phyloP scores from a whole-genome alignment of 202 grass and related monocot genomes.

The Saccharum hybrid region DNA sequence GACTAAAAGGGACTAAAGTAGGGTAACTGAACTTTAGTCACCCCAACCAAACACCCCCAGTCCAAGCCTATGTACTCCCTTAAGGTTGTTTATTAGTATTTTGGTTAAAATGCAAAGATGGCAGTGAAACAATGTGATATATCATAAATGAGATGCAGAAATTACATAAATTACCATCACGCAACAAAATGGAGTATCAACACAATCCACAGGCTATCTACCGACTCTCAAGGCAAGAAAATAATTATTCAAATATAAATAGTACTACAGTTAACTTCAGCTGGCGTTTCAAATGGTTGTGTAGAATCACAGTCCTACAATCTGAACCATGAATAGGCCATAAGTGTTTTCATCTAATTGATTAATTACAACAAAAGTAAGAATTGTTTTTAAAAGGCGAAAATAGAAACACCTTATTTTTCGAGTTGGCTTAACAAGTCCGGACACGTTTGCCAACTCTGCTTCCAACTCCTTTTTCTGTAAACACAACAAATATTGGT shows the following conservation, averaged over 20 bases:
- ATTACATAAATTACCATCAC: background rate
- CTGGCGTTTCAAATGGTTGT: background rate
- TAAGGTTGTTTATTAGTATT: background rate
- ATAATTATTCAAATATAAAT: slow-evolving; percentile 8
- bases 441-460: slow-evolving; percentile 83
- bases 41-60: too few relatives aligned
- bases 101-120: background rate
- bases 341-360: background rate
- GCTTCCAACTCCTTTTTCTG: slow-evolving; percentile 99
- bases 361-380: background rate
- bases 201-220: background rate
- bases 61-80: background rate
- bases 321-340: slow-evolving; percentile 5
- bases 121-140: background rate
- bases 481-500: slow-evolving; percentile 46
- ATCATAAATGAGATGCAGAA: background rate
- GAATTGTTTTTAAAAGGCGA: slow-evolving; percentile 1
- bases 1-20: too few relatives aligned
- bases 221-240: background rate
- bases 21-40: too few relatives aligned
- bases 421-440: slow-evolving; percentile 82
- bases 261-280: background rate
- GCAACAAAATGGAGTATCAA: background rate
- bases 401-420: slow-evolving; percentile 88
- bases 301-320: slow-evolving; percentile 17